Evolutionary conservation across 768 basidiomycete genomes (phyloP).

Genomic region (Calvatia gigantea): DNA sequence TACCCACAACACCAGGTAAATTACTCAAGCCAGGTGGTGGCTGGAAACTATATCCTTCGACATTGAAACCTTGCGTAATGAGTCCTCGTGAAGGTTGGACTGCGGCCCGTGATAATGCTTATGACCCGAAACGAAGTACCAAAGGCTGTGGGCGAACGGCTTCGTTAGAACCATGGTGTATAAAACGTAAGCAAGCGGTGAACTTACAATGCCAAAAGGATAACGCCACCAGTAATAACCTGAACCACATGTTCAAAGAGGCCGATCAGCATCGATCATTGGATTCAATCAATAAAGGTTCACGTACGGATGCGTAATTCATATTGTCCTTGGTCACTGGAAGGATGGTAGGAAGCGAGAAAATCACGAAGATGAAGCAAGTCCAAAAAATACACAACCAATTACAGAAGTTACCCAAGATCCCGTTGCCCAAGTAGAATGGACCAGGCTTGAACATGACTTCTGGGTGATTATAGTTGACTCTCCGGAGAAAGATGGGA

Average conservation of each 20-base stretch:
- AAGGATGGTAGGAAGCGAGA: constrained; percentile 64
- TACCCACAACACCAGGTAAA: constrained; percentile 1
- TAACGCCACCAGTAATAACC: constrained; percentile 52
- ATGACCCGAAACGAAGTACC: constrained; percentile 53
- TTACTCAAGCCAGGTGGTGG: constrained; percentile 5
- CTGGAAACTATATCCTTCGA: not conserved
- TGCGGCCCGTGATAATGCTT: constrained; percentile 58
- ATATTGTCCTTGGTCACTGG: constrained; percentile 73
- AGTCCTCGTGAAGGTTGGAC: constrained; percentile 41
- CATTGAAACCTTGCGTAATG: constrained; percentile 3
- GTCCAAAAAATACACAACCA: constrained; percentile 67
- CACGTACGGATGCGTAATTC: constrained; percentile 75
- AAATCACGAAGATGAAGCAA: constrained; percentile 64
- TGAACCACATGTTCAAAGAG: constrained; percentile 12
- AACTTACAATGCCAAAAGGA: constrained; percentile 50
- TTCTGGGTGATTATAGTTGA: constrained; percentile 71
- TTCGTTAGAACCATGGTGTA: constrained; percentile 2
- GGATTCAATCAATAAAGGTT: not conserved
- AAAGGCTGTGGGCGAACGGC: constrained; percentile 28
- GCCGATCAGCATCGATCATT: not conserved
- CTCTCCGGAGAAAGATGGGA: constrained; percentile 71
- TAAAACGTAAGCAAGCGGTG: not conserved
- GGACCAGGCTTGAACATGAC: constrained; percentile 84
- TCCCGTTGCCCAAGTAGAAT: constrained; percentile 77
- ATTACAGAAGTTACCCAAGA: constrained; percentile 60